phyloP scores from a whole-genome alignment of 106 monocot genomes.

The Phalaenopsis aphrodite region DNA sequence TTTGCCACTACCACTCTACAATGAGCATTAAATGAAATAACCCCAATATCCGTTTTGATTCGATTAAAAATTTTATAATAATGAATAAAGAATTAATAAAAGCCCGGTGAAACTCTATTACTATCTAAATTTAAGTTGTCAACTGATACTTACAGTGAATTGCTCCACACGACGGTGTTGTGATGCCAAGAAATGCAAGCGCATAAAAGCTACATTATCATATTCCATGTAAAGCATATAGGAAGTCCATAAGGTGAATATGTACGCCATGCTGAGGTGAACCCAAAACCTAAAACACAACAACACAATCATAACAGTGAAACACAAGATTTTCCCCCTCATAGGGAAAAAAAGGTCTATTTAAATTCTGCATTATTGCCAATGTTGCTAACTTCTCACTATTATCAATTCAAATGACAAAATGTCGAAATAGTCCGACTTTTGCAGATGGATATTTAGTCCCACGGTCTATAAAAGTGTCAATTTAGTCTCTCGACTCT shows the following conservation, averaged over 20 bases:
- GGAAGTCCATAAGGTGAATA: slow-evolving; percentile 80
- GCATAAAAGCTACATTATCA: slow-evolving; percentile 70
- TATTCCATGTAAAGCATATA: slow-evolving; percentile 85
- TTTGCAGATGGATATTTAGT: too few species aligned
- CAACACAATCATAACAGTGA: slow-evolving; percentile 4
- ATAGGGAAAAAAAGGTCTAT: neutral
- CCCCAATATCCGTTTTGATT: neutral
- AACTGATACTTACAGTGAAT: slow-evolving; percentile 59
- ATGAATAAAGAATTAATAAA: neutral
- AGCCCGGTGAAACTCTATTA: neutral
- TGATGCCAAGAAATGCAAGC: slow-evolving; percentile 82
- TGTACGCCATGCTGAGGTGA: slow-evolving; percentile 73
- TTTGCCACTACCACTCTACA: neutral
- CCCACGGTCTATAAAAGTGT: too few species aligned
- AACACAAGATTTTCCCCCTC: neutral
- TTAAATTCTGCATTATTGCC: neutral
- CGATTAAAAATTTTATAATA: neutral
- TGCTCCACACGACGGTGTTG: slow-evolving; percentile 80
- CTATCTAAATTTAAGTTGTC: neutral
- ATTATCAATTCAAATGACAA: neutral
- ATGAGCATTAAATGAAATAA: neutral
- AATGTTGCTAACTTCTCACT: neutral
- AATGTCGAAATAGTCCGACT: too few species aligned
- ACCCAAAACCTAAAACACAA: slow-evolving; percentile 72
- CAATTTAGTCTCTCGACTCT: too few species aligned